A percentile compares a stretch with the other conserved stretches of the same genome.
Conservation (phyloP, 768 basidiomycete species). For the Phylloporus arenicola region DNA sequence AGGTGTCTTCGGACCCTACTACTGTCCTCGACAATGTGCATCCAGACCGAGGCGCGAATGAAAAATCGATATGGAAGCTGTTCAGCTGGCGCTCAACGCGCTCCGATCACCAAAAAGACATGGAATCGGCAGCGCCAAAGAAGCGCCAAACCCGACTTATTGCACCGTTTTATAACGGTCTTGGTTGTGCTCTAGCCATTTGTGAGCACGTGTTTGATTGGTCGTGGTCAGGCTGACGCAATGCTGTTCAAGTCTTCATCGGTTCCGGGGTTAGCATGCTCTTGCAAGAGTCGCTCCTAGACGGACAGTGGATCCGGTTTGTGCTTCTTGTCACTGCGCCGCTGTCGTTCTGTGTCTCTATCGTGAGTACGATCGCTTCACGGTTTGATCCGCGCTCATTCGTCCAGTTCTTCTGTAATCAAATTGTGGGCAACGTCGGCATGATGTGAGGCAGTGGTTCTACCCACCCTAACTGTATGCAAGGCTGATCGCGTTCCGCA, state of each 20-base stretch:
- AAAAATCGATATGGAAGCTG: conserved; percentile 18
- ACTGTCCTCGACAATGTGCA: conserved; percentile 3
- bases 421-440: conserved; percentile 58
- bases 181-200: conserved; percentile 59
- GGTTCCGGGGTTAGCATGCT: conserved; percentile 54
- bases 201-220: conserved; percentile 39
- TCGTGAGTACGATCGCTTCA: conserved; percentile 42
- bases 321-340: conserved; percentile 60
- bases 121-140: conserved; percentile 44
- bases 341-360: conserved; percentile 68
- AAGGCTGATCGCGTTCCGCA: neutral
- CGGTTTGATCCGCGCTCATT: neutral
- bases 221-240: conserved; percentile 1
- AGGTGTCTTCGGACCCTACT: conserved; percentile 14
- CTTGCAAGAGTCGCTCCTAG: conserved; percentile 63
- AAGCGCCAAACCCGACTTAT: conserved; percentile 53
- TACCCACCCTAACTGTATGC: neutral
- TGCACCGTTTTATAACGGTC: conserved; percentile 68
- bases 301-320: conserved; percentile 59
- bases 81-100: conserved; percentile 47
- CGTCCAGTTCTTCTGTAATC: conserved; percentile 65
- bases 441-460: conserved; percentile 47
- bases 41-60: neutral
- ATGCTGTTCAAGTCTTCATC: conserved; percentile 52
- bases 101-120: conserved; percentile 35